Conservation (phyloP, 345 rosid genomes). For the Eucalyptus regnans region DNA sequence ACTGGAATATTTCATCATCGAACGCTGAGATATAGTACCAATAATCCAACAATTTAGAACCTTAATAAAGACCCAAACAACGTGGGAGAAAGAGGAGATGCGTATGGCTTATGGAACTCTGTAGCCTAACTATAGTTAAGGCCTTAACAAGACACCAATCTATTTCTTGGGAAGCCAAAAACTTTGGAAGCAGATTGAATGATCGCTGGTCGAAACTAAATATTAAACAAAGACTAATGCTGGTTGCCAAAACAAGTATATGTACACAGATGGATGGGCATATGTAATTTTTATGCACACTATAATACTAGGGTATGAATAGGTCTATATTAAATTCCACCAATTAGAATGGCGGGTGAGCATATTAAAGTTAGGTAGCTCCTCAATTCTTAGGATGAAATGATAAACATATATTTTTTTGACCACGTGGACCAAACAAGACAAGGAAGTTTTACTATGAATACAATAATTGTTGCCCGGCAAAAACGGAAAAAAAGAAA, state of each 20-base stretch:
- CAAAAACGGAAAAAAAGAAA: background rate
- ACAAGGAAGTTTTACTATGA: background rate
- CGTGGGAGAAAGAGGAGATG: background rate
- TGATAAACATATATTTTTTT: background rate
- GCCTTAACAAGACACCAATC: background rate
- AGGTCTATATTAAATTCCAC: background rate
- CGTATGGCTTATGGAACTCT: background rate
- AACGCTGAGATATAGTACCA: background rate
- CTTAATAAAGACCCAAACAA: background rate
- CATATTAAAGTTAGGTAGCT: accelerated
- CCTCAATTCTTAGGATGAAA: accelerated
- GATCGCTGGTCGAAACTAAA: background rate
- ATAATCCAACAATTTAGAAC: background rate
- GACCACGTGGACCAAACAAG: background rate
- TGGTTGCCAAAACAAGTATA: background rate
- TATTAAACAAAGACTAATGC: background rate
- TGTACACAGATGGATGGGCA: background rate
- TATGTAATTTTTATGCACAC: background rate
- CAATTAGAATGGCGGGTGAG: background rate
- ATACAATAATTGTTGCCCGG: background rate
- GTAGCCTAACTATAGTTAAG: background rate
- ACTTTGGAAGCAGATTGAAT: background rate
- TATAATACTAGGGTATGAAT: background rate
- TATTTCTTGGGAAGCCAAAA: background rate
- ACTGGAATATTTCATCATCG: background rate